These are phyloP conservation scores for Dicorynia guianensis DNA, from an alignment of 306 rosid species.

Conservation along the genomic window DNA sequence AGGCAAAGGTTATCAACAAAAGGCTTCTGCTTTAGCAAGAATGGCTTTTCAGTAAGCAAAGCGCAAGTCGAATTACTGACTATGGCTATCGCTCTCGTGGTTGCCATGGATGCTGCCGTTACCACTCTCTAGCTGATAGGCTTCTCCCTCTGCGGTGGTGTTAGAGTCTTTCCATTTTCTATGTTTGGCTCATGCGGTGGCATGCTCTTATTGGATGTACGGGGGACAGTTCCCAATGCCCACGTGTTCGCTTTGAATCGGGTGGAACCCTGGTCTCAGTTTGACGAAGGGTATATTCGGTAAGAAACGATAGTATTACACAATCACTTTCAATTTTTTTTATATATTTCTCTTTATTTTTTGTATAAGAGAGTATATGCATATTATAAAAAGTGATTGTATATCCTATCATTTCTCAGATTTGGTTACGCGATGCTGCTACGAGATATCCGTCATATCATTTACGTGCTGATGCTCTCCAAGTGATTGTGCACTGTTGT, in stretches of 20 bases:
- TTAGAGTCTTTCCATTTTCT: neutral
- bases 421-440: no score
- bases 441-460: no score
- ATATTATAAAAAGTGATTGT: no score
- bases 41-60: slow-evolving; percentile 49
- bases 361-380: no score
- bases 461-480: no score
- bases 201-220: neutral
- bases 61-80: slow-evolving; percentile 59
- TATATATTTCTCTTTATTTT: no score
- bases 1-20: slow-evolving; percentile 38
- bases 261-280: neutral
- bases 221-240: neutral
- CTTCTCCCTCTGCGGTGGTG: neutral
- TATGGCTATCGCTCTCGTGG: slow-evolving; percentile 72
- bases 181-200: neutral
- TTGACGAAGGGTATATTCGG: no score
- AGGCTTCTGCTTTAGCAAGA: slow-evolving; percentile 38
- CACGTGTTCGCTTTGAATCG: neutral
- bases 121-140: neutral
- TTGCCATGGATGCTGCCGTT: slow-evolving; percentile 60
- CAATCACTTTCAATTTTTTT: no score
- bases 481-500: no score
- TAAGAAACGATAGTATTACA: no score
- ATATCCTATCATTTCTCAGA: no score